Evolutionary conservation across 2,329 filamentous ascomycete genomes (phyloP).

Genomic region (Xylariaceae sp.): DNA sequence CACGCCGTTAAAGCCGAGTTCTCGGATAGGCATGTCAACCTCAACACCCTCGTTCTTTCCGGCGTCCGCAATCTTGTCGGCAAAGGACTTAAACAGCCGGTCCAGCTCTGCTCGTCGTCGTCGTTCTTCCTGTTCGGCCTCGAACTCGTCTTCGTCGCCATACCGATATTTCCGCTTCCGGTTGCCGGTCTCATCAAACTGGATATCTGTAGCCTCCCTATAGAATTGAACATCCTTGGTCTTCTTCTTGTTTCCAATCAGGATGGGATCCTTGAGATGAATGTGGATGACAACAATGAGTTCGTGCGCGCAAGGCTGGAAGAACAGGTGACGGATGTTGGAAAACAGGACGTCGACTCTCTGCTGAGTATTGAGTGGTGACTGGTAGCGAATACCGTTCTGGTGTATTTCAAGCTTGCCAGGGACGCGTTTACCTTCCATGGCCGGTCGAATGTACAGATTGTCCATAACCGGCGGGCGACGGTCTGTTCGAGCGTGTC

Average conservation of each 20-base stretch:
- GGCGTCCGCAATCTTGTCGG: slow-evolving; percentile 95
- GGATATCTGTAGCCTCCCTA: slow-evolving; percentile 94
- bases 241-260: slow-evolving; percentile 96
- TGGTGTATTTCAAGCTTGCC: slow-evolving; percentile 97
- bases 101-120: slow-evolving; percentile 87
- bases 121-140: slow-evolving; percentile 95
- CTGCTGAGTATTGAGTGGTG: slow-evolving; percentile 71
- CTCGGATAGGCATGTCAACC: slow-evolving; percentile 94
- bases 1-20: slow-evolving; percentile 94
- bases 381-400: slow-evolving; percentile 94
- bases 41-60: slow-evolving; percentile 85
- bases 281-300: slow-evolving; percentile 97
- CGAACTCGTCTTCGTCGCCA: slow-evolving; percentile 97
- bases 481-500: slow-evolving; percentile 61
- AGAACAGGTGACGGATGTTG: slow-evolving; percentile 98
- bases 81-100: slow-evolving; percentile 91
- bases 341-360: slow-evolving; percentile 93
- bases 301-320: slow-evolving; percentile 94
- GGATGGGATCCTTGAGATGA: slow-evolving; percentile 95
- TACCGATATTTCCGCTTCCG: slow-evolving; percentile 96
- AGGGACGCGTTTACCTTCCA: slow-evolving; percentile 94
- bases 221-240: slow-evolving; percentile 99
- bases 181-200: slow-evolving; percentile 98
- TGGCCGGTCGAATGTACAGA: slow-evolving; percentile 88
- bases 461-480: slow-evolving; percentile 87